Evolutionary conservation across 1,139 yeast genomes (phyloP).

Genomic region (Sugiyamaella grinbergsii): DNA sequence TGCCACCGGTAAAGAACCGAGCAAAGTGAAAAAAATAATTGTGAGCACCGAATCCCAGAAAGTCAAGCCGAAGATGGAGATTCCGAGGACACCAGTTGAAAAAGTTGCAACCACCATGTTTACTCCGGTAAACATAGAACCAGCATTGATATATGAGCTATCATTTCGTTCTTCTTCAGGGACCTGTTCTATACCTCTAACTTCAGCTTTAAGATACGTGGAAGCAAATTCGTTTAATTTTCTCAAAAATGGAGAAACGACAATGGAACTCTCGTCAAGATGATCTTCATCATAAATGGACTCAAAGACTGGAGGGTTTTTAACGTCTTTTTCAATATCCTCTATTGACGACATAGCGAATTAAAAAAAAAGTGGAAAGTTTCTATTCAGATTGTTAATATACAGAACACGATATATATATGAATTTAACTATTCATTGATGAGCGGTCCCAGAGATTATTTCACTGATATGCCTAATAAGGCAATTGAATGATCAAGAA

Average conservation of each 20-base stretch:
- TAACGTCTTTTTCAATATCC: conserved; percentile 12
- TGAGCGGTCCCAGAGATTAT: neutral
- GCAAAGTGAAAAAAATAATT: conserved; percentile 68
- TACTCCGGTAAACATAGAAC: conserved; percentile 91
- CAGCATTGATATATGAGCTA: conserved; percentile 64
- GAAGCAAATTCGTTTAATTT: conserved; percentile 9
- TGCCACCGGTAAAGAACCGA: conserved; percentile 81
- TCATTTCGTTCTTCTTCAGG: conserved; percentile 70
- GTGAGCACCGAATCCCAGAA: conserved; percentile 67
- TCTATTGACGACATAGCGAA: conserved; percentile 8
- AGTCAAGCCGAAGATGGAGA: conserved; percentile 51
- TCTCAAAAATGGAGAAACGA: neutral
- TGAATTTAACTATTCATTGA: neutral
- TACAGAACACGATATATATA: neutral
- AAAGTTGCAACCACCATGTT: conserved; percentile 85
- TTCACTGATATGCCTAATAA: conserved; percentile 2
- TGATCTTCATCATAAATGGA: neutral
- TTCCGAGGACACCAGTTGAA: conserved; percentile 79
- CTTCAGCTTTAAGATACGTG: conserved; percentile 46
- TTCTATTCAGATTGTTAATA: neutral
- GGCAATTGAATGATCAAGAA: neutral
- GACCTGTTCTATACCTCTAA: conserved; percentile 67
- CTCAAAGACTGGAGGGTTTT: conserved; percentile 10
- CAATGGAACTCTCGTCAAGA: neutral
- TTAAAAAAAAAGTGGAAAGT: neutral